Conservation (phyloP, 2,329 filamentous ascomycete species). For the Torrubiellomyces zombiae region DNA sequence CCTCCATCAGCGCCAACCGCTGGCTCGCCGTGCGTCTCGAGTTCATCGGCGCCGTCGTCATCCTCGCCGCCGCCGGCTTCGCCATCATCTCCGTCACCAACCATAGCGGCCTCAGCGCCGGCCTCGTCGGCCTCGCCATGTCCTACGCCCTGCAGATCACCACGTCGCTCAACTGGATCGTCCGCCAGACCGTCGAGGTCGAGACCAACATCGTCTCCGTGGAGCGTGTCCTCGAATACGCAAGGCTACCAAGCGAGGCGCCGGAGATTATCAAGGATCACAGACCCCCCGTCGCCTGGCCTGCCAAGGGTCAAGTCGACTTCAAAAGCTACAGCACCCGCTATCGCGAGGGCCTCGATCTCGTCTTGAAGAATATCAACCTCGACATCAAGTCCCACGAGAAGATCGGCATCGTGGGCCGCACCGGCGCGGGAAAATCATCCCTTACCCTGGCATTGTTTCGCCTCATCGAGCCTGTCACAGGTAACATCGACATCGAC, state of each 20-base stretch:
- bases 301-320: conserved; percentile 69
- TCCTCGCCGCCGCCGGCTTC: conserved; percentile 70
- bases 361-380: conserved; percentile 85
- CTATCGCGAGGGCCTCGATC: conserved; percentile 76
- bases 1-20: conserved; percentile 82
- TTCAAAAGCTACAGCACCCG: conserved; percentile 91
- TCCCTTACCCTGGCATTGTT: conserved; percentile 86
- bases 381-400: conserved; percentile 89
- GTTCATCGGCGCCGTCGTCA: conserved; percentile 89
- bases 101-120: conserved; percentile 46
- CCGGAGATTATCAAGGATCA: conserved; percentile 83
- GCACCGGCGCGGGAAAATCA: conserved; percentile 91
- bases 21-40: conserved; percentile 93
- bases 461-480: conserved; percentile 78
- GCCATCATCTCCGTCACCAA: conserved; percentile 63
- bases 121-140: conserved; percentile 83
- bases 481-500: conserved; percentile 79
- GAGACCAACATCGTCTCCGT: conserved; percentile 99
- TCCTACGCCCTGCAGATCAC: conserved; percentile 96
- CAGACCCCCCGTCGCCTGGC: conserved; percentile 81
- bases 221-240: conserved; percentile 93
- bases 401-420: conserved; percentile 94
- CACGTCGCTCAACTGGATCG: conserved; percentile 96
- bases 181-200: conserved; percentile 96
- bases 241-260: conserved; percentile 77